Conservation (phyloP, 208 protist species). For the Acanthamoeba healyi region DNA sequence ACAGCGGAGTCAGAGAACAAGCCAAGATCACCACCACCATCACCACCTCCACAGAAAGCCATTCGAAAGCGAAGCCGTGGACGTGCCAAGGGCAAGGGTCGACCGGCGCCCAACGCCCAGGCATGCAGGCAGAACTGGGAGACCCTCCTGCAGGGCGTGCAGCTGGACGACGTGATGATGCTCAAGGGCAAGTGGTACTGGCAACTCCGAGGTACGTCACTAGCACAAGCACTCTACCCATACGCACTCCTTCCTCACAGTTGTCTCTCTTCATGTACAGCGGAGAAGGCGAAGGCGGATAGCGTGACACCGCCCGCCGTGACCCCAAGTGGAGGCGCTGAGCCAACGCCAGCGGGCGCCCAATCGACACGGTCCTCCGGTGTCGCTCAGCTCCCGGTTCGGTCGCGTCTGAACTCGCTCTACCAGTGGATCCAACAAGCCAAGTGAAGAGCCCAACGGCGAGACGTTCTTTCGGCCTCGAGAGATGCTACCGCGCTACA, state of each 20-base stretch:
- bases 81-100: not conserved
- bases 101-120: not conserved
- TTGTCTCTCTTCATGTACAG: not conserved
- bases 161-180: not conserved
- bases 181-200: slow-evolving; percentile 50
- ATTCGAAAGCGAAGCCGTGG: not conserved
- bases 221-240: no score
- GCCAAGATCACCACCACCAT: no score
- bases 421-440: slow-evolving; percentile 7
- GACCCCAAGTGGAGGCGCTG: no score
- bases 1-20: no score
- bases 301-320: not conserved
- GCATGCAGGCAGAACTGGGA: slow-evolving; percentile 19
- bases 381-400: not conserved
- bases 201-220: not conserved
- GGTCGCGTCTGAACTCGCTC: not conserved
- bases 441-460: not conserved
- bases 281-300: not conserved
- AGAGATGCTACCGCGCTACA: no score
- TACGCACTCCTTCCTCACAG: no score
- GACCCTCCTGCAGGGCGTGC: not conserved
- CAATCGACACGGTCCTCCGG: no score
- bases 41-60: not conserved
- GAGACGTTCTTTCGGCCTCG: not conserved
- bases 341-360: no score